Base-by-base conservation (phyloP, 2,329 filamentous ascomycete genomes). In the Neofusicoccum sp. region DNA sequence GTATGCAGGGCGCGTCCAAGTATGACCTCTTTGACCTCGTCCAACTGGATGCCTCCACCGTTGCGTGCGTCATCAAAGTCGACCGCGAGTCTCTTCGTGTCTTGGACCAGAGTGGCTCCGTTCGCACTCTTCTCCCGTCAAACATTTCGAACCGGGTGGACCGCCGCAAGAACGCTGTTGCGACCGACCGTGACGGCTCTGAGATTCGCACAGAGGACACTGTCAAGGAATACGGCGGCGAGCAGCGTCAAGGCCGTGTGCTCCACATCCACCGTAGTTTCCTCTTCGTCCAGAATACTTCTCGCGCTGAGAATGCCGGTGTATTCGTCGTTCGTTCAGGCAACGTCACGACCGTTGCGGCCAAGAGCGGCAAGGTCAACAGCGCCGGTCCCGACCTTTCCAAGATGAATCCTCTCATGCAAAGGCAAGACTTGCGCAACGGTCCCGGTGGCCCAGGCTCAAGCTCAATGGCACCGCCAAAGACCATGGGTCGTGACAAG, bases 211-310 rank as follows among this genome's bases (percentile, higher is more conserved):
- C 88, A 14, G 93, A 96, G 61, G 95, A 99, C 72, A 93, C 91
- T 1, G 91, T 99, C 62, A 93, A 93, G 68, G 95, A 99, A 75
- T 86, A 88, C 63, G 88, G 89, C 20, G 95, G 93, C 34, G 92
- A 96, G 76, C 86, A 89, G 66, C 88, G 91, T 60, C 87, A 89
- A 68, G 95, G 95, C 67, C 90, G 90, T 67, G 96, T 99, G 66
- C 85, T 96, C 61, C 93, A 98, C 74, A 93, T 99, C 61, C 89
- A 98, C 74, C 88, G 95, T 54, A 91, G 91, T n/a, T 96, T 87
- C 71, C 84, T 97, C 16, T 99, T 96, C 79, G 80, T 96, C 59
- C 90, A 96, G 71, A 96, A 90, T 71, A 88, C 93, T 63, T 85
- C 89, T 45, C 87, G 88, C 58, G 89, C 87, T 44, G 92, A 98